Evolutionary conservation across 495 filamentous ascomycete genomes (phyloP).

Genomic region (Hypoxylon subgilvum): DNA sequence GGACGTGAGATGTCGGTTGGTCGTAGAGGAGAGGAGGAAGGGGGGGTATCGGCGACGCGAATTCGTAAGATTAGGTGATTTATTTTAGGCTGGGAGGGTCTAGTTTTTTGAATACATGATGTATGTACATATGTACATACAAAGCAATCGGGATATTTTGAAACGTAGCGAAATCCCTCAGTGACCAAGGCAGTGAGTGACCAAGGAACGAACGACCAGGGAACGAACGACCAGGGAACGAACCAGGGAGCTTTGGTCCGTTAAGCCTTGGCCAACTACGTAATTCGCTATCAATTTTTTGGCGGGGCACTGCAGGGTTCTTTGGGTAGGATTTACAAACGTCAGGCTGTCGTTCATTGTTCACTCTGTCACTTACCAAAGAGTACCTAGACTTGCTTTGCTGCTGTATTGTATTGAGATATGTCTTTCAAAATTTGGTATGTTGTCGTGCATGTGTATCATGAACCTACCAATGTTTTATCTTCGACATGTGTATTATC

Average conservation of each 20-base stretch:
- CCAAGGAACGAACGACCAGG: no score
- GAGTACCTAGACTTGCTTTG: no score
- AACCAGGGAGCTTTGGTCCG: slow-evolving; percentile 29
- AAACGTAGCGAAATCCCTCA: slow-evolving; percentile 36
- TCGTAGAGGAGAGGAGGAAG: slow-evolving; percentile 6
- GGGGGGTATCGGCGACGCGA: neutral
- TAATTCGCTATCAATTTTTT: slow-evolving; percentile 16
- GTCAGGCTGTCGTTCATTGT: slow-evolving; percentile 33
- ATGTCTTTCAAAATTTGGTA: no score
- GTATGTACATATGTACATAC: neutral
- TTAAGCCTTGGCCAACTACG: slow-evolving; percentile 27
- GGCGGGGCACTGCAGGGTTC: slow-evolving; percentile 25
- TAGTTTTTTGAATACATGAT: neutral
- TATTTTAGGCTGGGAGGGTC: slow-evolving; percentile 10
- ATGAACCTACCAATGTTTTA: no score
- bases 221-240: no score
- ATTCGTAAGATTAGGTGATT: slow-evolving; percentile 8
- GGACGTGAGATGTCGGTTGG: slow-evolving; percentile 9
- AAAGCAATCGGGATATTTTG: slow-evolving; percentile 35
- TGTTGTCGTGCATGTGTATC: no score
- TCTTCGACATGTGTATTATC: no score
- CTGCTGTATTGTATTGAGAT: no score
- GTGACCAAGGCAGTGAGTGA: no score
- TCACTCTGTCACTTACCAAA: no score
- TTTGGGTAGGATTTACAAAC: slow-evolving; percentile 17